Evolutionary conservation across 73 alveolate genomes (phyloP), one percentile per base, ranked within the genome.

Genomic region (Paramecium tetraurelia): DNA sequence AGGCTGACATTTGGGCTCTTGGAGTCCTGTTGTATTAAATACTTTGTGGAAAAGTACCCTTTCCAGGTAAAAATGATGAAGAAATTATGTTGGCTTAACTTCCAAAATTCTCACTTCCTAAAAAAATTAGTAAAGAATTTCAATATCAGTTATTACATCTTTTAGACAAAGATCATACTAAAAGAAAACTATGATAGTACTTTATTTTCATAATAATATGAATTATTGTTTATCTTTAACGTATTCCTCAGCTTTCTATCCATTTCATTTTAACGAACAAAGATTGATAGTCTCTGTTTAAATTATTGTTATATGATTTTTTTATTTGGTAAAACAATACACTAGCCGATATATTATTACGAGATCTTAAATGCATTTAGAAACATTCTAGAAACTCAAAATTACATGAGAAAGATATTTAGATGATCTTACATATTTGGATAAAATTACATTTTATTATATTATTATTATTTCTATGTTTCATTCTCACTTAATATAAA

Each of bases 21-120:
- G 93, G 93, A 43, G 69, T 86, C 4, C 4, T 86, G 4, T 10
- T 59, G 0, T 86, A 58, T 33, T 36, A 58, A 53, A 18, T 86
- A 4, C 38, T 86, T 6, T 58, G 85, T 36, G 87, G 87, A 22
- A 58, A 86, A 59, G 44, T 68, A 2, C 93, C 93, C 5, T 86
- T 58, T 75, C 58, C 90, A 21, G 97, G 96, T 12, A 85, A 77
- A 46, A 58, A 40, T 18, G 92, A 86, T 31, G 94, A 94, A 84
- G 95, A 94, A 16, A 63, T 63, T 31, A 63, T 63, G 84, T n/a
- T 63, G 16, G 44, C 84, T 27, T 16, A 63, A 63, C 27, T 27
- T 27, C 84, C 50, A 3, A 63, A 33, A 63, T 63, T 63, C 9
- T 3, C 29, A 4, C 41, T 63, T 4, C 84, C 84, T 16, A 63